Conservation (phyloP, 2,329 filamentous ascomycete species). For the Alternaria triticimaculans region DNA sequence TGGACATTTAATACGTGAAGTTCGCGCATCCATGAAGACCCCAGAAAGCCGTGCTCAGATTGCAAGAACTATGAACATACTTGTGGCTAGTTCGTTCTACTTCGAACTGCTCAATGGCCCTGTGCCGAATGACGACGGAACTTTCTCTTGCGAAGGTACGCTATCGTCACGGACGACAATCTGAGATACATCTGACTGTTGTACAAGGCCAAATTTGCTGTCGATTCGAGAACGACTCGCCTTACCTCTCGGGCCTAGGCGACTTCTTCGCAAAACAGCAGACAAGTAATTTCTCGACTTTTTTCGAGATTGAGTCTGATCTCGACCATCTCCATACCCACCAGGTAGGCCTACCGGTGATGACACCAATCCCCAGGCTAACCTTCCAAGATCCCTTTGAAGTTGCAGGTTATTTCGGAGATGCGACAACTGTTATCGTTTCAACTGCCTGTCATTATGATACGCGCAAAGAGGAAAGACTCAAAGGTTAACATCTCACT, state of each 20-base stretch:
- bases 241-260: not conserved
- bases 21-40: not conserved
- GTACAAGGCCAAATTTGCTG: conserved; percentile 17
- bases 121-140: not conserved
- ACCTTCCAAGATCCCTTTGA: not conserved
- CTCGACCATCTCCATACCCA: not conserved
- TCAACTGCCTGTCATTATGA: not conserved
- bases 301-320: not conserved
- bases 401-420: not conserved
- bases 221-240: conserved; percentile 10
- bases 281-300: not conserved
- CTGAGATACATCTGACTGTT: not conserved
- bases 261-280: not conserved
- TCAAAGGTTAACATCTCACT: not conserved
- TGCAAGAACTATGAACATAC: conserved; percentile 9
- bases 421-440: not conserved
- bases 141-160: conserved; percentile 1
- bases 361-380: not conserved
- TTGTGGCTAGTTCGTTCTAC: conserved; percentile 29
- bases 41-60: conserved; percentile 2
- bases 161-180: not conserved
- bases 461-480: not conserved
- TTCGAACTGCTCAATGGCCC: conserved; percentile 11
- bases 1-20: not conserved
- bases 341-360: not conserved